Percentiles rank a stretch among this genome's conserved stretches.
Conservation (phyloP, 805 yeast species). For the Cyberlindnera suaveolens region DNA sequence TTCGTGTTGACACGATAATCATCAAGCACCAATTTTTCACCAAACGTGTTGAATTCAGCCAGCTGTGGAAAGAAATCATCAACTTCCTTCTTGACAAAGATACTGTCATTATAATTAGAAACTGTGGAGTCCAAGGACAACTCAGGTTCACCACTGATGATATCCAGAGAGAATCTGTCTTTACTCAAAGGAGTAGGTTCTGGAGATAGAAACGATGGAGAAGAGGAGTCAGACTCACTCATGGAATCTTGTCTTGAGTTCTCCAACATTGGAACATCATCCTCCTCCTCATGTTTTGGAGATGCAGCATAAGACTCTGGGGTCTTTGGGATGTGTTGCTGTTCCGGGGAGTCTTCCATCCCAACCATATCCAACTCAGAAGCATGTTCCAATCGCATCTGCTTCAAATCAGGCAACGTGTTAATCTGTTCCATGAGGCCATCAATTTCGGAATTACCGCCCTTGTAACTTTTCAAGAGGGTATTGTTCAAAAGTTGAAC, state of each 20-base stretch:
- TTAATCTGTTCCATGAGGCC: slow-evolving; percentile 7
- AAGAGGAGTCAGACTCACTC: slow-evolving; percentile 6
- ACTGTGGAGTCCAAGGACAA: background rate
- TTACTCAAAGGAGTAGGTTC: slow-evolving; percentile 11
- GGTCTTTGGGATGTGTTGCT: slow-evolving; percentile 18
- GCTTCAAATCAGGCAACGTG: slow-evolving; percentile 19
- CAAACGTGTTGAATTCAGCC: slow-evolving; percentile 1
- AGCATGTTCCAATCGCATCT: slow-evolving; percentile 17
- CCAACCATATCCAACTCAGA: slow-evolving; percentile 14
- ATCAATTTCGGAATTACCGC: slow-evolving; percentile 18
- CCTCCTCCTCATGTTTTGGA: slow-evolving; percentile 10
- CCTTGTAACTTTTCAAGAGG: slow-evolving; percentile 12
- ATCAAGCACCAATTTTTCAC: slow-evolving; percentile 11
- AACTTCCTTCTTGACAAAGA: slow-evolving; percentile 13
- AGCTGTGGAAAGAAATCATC: slow-evolving; percentile 11
- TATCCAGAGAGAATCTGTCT: slow-evolving; percentile 22
- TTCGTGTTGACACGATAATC: slow-evolving; percentile 17
- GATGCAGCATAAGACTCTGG: slow-evolving; percentile 21
- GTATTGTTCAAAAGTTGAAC: slow-evolving; percentile 12
- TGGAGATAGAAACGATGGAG: slow-evolving; percentile 9
- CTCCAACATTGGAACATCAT: slow-evolving; percentile 13
- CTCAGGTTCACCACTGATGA: slow-evolving; percentile 12
- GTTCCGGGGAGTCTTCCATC: slow-evolving; percentile 5
- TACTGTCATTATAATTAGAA: slow-evolving; percentile 1
- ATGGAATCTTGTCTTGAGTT: slow-evolving; percentile 11